phyloP scores from a whole-genome alignment of 495 filamentous ascomycete species.

The Aspergillus heteromorphus region DNA sequence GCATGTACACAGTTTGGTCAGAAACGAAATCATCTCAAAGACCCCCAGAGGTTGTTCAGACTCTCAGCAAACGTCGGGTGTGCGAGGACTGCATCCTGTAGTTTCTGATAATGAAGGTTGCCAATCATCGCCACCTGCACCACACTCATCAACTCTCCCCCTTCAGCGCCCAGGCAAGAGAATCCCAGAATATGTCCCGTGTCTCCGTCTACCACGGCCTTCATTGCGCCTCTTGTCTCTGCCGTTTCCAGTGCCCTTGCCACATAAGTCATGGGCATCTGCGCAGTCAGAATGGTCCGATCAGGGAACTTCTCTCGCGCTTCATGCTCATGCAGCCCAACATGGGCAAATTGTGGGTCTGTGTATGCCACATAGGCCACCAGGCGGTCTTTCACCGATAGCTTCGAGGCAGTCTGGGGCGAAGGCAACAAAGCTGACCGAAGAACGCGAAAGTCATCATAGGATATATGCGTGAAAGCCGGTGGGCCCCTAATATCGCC shows the following conservation, averaged over 20 bases:
- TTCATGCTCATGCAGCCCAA: constrained; percentile 39
- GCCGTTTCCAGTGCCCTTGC: constrained; percentile 48
- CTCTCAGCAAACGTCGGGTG: constrained; percentile 47
- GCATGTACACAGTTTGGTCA: too few relatives aligned
- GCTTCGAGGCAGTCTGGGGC: neutral
- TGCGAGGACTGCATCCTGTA: constrained; percentile 42
- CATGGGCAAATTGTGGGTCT: constrained; percentile 48
- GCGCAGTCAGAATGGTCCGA: constrained; percentile 31
- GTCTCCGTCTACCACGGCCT: constrained; percentile 41
- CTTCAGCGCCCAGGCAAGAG: constrained; percentile 45
- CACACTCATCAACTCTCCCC: constrained; percentile 49
- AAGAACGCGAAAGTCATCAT: constrained; percentile 51
- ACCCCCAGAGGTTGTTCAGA: constrained; percentile 46
- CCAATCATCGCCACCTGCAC: constrained; percentile 50
- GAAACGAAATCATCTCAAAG: constrained; percentile 18
- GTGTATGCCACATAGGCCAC: constrained; percentile 48
- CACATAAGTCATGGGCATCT: constrained; percentile 48
- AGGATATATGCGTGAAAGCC: constrained; percentile 51
- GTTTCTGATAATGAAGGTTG: constrained; percentile 28
- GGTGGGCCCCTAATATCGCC: constrained; percentile 49
- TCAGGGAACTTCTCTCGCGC: constrained; percentile 18
- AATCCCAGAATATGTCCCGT: constrained; percentile 44
- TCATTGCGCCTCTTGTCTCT: constrained; percentile 48
- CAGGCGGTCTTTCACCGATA: constrained; percentile 26
- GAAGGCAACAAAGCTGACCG: constrained; percentile 20